A percentile compares a stretch with the other conserved stretches of the same genome.
These are phyloP conservation scores for Butyriboletus loyo DNA, from an alignment of 768 basidiomycete species.

Conservation along the genomic window DNA sequence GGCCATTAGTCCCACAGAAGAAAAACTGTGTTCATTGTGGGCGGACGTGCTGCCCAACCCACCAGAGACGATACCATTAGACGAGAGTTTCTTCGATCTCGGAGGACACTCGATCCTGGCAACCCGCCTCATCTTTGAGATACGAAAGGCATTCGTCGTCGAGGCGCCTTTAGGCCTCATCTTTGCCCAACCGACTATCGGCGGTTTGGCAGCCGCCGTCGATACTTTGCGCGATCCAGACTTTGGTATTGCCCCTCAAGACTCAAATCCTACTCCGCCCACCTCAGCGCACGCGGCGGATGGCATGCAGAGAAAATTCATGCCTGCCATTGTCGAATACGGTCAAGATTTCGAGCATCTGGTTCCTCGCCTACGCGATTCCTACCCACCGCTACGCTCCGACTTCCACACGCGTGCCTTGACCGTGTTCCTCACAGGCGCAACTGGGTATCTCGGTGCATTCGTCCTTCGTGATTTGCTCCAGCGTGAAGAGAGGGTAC, in stretches of 20 bases:
- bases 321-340: constrained; percentile 55
- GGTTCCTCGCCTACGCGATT: constrained; percentile 49
- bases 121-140: constrained; percentile 94
- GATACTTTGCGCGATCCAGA: constrained; percentile 76
- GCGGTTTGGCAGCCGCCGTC: constrained; percentile 69
- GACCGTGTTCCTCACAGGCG: constrained; percentile 93
- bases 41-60: constrained; percentile 72
- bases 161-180: constrained; percentile 89
- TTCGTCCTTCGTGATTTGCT: constrained; percentile 86
- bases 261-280: constrained; percentile 15
- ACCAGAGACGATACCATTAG: constrained; percentile 72
- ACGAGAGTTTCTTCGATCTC: constrained; percentile 97
- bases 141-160: constrained; percentile 87
- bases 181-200: constrained; percentile 87
- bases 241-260: constrained; percentile 60
- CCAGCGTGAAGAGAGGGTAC: constrained; percentile 53
- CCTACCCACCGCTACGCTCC: constrained; percentile 60
- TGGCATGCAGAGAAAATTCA: constrained; percentile 16
- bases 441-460: constrained; percentile 94
- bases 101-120: constrained; percentile 99
- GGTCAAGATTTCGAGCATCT: constrained; percentile 73
- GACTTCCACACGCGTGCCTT: constrained; percentile 53
- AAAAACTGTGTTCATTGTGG: constrained; percentile 86
- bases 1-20: constrained; percentile 65
- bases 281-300: constrained; percentile 13